Evolutionary conservation across 768 basidiomycete species (phyloP).

Genomic region (Scleroderma bovista): DNA sequence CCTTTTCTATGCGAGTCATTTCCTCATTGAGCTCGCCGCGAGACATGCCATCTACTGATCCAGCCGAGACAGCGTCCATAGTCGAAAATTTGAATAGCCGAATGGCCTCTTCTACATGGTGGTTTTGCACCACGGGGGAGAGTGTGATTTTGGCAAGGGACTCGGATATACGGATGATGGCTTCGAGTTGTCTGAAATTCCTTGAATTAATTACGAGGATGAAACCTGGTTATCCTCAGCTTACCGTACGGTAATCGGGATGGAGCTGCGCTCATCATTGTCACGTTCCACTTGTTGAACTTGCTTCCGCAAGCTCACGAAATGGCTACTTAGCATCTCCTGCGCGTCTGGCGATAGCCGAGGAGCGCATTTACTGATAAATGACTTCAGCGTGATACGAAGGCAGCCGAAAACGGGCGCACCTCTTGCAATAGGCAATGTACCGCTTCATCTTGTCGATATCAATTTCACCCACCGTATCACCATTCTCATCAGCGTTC

Average conservation of each 20-base stretch:
- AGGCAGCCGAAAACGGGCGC: constrained; percentile 13
- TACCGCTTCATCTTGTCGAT: constrained; percentile 99
- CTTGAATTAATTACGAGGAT: constrained; percentile 2
- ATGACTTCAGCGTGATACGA: constrained; percentile 1
- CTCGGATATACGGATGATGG: constrained; percentile 98
- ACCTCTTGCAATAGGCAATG: constrained; percentile 95
- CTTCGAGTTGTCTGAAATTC: constrained; percentile 76
- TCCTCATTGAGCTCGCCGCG: constrained; percentile 91
- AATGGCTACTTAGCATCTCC: constrained; percentile 94
- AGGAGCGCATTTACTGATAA: constrained; percentile 86
- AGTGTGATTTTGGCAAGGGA: constrained; percentile 93
- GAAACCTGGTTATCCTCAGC: constrained; percentile 18
- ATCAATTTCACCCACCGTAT: constrained; percentile 82
- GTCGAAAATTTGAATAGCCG: constrained; percentile 98
- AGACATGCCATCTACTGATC: constrained; percentile 88
- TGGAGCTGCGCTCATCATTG: constrained; percentile 95
- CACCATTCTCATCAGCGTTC: constrained; percentile 52
- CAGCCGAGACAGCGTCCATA: constrained; percentile 97
- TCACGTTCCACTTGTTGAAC: constrained; percentile 95
- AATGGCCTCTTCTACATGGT: constrained; percentile 97
- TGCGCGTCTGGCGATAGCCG: constrained; percentile 90
- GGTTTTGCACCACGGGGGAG: constrained; percentile 76
- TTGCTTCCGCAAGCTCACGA: constrained; percentile 87
- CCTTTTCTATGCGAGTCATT: constrained; percentile 85
- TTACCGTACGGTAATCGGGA: constrained; percentile 95